A percentile compares a stretch with the other conserved stretches of the same genome.
Conservation (phyloP, 2,329 filamentous ascomycete species). For the Zymoseptoria pseudotritici region DNA sequence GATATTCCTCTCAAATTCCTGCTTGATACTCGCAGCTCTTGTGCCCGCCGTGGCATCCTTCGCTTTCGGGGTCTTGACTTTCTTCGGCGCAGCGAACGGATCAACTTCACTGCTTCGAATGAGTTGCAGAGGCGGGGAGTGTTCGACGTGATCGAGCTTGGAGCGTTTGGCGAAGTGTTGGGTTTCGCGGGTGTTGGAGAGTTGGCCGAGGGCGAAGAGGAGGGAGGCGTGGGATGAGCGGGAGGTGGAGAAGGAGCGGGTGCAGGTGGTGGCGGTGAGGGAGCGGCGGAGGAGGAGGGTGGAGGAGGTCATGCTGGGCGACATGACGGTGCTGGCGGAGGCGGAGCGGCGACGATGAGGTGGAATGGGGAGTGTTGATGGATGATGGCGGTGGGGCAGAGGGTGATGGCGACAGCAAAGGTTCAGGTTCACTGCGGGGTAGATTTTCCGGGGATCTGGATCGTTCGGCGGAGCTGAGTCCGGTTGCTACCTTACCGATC, state of each 20-base stretch:
- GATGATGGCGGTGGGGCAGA: background rate
- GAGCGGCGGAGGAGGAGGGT: slow-evolving; percentile 30
- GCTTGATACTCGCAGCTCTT: background rate
- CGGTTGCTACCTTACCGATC: no score
- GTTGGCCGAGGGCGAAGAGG: slow-evolving; percentile 23
- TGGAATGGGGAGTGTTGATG: background rate
- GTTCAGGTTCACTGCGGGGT: no score
- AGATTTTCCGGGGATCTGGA: no score
- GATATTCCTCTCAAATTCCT: background rate
- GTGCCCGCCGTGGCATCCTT: background rate
- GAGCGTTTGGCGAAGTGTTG: slow-evolving; percentile 28
- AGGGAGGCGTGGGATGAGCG: slow-evolving; percentile 13
- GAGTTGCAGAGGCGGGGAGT: slow-evolving; percentile 25
- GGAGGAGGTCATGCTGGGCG: background rate
- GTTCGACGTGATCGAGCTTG: slow-evolving; percentile 22
- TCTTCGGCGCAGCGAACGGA: slow-evolving; percentile 13
- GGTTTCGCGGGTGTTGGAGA: slow-evolving; percentile 27
- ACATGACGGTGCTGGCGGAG: background rate
- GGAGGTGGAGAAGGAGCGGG: slow-evolving; percentile 17
- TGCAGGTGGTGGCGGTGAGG: background rate
- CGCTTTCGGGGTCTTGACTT: background rate
- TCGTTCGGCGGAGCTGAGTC: no score
- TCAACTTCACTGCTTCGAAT: slow-evolving; percentile 27
- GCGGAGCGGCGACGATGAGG: background rate
- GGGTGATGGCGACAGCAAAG: no score